Conservation (phyloP, 2,329 filamentous ascomycete species). For the Eurotiales sp. region DNA sequence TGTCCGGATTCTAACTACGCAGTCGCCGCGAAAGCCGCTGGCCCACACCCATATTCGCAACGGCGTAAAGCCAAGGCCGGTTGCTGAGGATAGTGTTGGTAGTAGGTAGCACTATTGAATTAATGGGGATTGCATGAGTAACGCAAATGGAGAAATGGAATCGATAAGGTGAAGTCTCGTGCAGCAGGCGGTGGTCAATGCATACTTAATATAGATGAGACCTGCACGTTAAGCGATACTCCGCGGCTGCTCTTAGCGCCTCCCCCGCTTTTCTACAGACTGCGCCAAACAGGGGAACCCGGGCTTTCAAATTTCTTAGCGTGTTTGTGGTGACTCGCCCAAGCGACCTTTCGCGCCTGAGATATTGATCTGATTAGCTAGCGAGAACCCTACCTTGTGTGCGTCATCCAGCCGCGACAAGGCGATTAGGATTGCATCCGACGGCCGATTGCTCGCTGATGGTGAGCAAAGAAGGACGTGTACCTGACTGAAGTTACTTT, state of each 20-base stretch:
- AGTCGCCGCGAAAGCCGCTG: background rate
- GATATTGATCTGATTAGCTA: conserved; percentile 1
- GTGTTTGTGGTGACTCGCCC: background rate
- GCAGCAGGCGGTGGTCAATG: background rate
- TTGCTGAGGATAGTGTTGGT: too few species aligned
- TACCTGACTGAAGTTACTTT: too few species aligned
- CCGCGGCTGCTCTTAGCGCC: conserved; percentile 8
- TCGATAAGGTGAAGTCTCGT: background rate
- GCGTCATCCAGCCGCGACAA: conserved; percentile 2
- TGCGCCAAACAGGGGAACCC: background rate
- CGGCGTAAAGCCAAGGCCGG: background rate
- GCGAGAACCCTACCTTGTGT: background rate
- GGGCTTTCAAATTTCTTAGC: background rate
- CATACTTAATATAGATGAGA: background rate
- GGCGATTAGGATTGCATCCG: background rate
- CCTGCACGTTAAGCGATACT: background rate
- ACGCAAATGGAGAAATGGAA: too few species aligned
- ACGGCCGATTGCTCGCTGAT: too few species aligned
- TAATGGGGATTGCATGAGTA: too few species aligned
- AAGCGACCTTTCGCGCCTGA: conserved; percentile 8
- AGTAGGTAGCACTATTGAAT: too few species aligned
- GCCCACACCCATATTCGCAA: background rate
- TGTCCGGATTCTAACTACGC: background rate
- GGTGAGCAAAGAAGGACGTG: too few species aligned
- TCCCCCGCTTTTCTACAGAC: background rate